Base-by-base conservation (phyloP, 768 basidiomycete genomes). In the Amanita inopinata region DNA sequence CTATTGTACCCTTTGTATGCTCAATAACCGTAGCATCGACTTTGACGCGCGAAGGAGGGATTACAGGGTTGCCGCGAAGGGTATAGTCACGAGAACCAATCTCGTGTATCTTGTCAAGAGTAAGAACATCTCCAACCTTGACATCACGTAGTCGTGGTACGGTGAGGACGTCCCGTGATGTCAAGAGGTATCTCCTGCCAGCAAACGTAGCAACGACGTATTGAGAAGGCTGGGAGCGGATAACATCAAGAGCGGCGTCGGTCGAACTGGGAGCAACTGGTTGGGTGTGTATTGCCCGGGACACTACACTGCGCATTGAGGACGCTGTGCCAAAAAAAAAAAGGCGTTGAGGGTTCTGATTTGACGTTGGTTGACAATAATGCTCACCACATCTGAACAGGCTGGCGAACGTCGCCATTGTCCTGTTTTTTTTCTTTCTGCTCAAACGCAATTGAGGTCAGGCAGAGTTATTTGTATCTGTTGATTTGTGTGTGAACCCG, bases 21-120 rank as follows among this genome's bases (percentile, higher is more conserved):
- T 99, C 96, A 34, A 98, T 64, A n/a, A 99, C 91, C 15, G 89
- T 96, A 12, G 92, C 83, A 50, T 83, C 70, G 30, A 93, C 83
- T 47, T 71, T 71, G 50, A 96, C 79, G 28, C 73, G 67, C 43
- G 70, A 66, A 4, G 74, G 55, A 0, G 86, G 76, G 27, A 96
- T 73, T 54, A 68, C 61, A 1, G 89, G 82, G 52, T 78, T 76
- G 33, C 88, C 80, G 45, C 88, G 82, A 22, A 99, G 70, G 20
- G 90, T 91, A 66, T 83, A 97, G 61, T 97, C 92, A 52, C 93
- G 80, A 38, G 92, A 93, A 51, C 96, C 96, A 38, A 98, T 75
- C 61, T 98, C 94, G 56, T 93, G 80, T 45, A 99, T 83, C 52
- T 91, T 71, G 51, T 85, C 82, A 38, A 99, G 76, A 4, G 71